Conservation (phyloP, 2,329 filamentous ascomycete genomes). For the Penicillium aurantiogriseum region DNA sequence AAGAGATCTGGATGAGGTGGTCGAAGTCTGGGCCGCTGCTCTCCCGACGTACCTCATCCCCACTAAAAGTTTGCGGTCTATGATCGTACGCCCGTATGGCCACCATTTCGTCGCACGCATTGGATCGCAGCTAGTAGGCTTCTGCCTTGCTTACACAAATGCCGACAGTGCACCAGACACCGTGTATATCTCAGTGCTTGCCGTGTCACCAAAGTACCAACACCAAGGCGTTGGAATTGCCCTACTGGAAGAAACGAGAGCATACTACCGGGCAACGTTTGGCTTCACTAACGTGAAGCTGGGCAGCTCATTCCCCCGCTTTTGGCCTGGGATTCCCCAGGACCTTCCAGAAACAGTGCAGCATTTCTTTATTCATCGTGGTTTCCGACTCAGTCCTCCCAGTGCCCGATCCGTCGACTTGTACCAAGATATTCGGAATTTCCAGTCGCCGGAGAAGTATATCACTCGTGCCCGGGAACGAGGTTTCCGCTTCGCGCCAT, state of each 20-base stretch:
- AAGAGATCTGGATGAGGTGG: slow-evolving; percentile 32
- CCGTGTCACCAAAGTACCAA: slow-evolving; percentile 37
- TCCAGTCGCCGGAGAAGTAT: slow-evolving; percentile 37
- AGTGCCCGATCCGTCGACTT: slow-evolving; percentile 38
- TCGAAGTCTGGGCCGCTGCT: slow-evolving; percentile 36
- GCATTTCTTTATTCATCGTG: slow-evolving; percentile 45
- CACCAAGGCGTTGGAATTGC: slow-evolving; percentile 41
- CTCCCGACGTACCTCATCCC: slow-evolving; percentile 40
- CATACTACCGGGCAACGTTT: slow-evolving; percentile 28
- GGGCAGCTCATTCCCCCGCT: slow-evolving; percentile 42
- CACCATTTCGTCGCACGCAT: slow-evolving; percentile 38
- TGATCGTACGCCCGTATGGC: slow-evolving; percentile 30
- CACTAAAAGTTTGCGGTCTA: slow-evolving; percentile 23
- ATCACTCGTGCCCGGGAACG: slow-evolving; percentile 36
- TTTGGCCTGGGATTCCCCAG: slow-evolving; percentile 47
- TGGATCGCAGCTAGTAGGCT: slow-evolving; percentile 32
- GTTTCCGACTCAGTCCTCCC: slow-evolving; percentile 33
- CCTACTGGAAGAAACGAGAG: slow-evolving; percentile 32
- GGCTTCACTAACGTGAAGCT: slow-evolving; percentile 27
- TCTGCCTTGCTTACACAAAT: slow-evolving; percentile 39
- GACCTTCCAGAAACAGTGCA: slow-evolving; percentile 37
- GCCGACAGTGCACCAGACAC: slow-evolving; percentile 23
- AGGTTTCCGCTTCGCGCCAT: slow-evolving; percentile 39
- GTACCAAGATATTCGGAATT: slow-evolving; percentile 40
- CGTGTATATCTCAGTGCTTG: slow-evolving; percentile 39